These are phyloP conservation scores for Oryza meyeriana DNA, from an alignment of 176 grass and related monocot genomes.

Conservation along the genomic window DNA sequence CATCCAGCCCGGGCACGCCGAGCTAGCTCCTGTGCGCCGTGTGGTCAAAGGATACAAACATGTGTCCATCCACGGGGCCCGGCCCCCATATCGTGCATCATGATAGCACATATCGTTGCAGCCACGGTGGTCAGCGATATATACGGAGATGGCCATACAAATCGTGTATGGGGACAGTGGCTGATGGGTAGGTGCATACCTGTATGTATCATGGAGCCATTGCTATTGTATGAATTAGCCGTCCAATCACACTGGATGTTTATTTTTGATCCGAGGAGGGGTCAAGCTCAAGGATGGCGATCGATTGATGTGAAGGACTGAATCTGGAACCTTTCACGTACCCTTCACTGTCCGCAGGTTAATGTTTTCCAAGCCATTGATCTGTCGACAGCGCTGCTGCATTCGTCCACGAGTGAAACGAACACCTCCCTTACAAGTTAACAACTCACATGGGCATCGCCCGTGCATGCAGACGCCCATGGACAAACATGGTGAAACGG, in stretches of 20 bases:
- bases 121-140: not conserved
- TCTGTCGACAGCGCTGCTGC: not conserved
- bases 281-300: not conserved
- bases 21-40: not conserved
- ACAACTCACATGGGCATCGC: not conserved
- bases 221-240: not conserved
- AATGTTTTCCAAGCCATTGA: not conserved
- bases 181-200: not conserved
- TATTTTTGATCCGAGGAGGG: not conserved
- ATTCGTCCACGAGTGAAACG: not conserved
- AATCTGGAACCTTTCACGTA: not conserved
- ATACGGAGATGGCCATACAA: not conserved
- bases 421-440: not conserved
- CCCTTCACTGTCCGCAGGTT: not conserved
- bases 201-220: not conserved
- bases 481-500: not conserved
- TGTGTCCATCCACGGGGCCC: not conserved
- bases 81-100: not conserved
- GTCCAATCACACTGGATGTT: not conserved
- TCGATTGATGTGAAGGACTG: not conserved
- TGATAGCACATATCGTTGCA: not conserved
- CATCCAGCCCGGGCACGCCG: too few relatives aligned
- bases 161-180: not conserved
- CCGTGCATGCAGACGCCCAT: not conserved
- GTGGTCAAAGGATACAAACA: not conserved